A percentile compares a stretch with the other conserved stretches of the same genome.
phyloP scores from a whole-genome alignment of 2,329 filamentous ascomycete genomes.

The Apiospora kogelbergensis region DNA sequence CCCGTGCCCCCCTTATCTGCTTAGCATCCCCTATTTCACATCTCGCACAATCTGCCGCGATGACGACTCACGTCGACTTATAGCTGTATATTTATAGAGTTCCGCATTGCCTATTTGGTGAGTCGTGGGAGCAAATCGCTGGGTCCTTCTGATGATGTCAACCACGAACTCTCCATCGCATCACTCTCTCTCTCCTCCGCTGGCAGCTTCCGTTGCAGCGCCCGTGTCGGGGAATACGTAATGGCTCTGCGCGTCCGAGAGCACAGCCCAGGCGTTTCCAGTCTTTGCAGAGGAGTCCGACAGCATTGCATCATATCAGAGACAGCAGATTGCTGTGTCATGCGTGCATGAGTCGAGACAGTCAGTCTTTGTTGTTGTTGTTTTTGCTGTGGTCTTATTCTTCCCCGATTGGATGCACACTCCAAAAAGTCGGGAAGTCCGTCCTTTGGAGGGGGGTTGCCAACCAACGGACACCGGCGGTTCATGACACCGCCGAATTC shows the following conservation, averaged over 20 bases:
- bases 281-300: neutral
- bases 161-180: neutral
- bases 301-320: neutral
- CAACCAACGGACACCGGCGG: neutral
- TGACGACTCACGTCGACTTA: neutral
- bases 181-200: neutral
- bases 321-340: neutral
- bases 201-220: neutral
- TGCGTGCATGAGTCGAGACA: neutral
- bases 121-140: neutral
- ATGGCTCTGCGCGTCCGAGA: conserved; percentile 3
- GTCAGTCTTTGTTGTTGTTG: neutral
- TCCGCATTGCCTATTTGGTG: neutral
- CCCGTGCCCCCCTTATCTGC: neutral
- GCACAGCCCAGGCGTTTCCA: neutral
- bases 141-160: neutral
- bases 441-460: neutral
- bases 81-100: neutral
- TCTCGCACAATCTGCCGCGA: neutral
- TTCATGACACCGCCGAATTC: neutral
- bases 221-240: neutral
- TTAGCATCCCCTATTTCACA: neutral
- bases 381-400: neutral
- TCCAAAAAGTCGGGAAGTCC: neutral
- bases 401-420: neutral